phyloP scores from a whole-genome alignment of 2,329 filamentous ascomycete species.

The Microdochium nivale region DNA sequence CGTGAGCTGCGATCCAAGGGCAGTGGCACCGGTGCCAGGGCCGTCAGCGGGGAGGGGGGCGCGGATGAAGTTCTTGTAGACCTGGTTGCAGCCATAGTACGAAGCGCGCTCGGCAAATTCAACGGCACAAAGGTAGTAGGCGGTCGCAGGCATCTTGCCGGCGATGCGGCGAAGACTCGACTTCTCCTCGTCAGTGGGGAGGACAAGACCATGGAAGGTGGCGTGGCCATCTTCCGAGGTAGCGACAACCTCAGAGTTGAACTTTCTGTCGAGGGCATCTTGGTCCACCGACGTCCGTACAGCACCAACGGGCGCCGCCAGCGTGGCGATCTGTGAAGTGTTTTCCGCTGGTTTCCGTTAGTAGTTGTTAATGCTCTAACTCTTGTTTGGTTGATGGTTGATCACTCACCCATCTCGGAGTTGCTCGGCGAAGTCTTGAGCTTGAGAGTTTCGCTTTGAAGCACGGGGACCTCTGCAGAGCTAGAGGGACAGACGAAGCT shows the following conservation, averaged over 20 bases:
- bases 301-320: constrained; percentile 8
- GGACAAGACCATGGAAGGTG: constrained; percentile 17
- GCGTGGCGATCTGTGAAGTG: constrained; percentile 11
- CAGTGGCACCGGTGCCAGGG: constrained; percentile 18
- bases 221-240: constrained; percentile 14
- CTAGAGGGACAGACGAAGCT: not conserved
- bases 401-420: not conserved
- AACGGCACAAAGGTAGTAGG: constrained; percentile 37
- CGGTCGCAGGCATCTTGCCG: constrained; percentile 30
- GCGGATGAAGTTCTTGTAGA: constrained; percentile 47
- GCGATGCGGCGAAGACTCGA: constrained; percentile 34
- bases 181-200: constrained; percentile 35
- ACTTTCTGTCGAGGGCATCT: constrained; percentile 9
- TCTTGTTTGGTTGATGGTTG: not conserved
- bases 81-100: constrained; percentile 38
- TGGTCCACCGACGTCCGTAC: constrained; percentile 14
- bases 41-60: constrained; percentile 34
- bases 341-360: constrained; percentile 6
- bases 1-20: constrained; percentile 18
- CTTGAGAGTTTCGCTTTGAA: too few species aligned
- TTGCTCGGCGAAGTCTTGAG: not conserved
- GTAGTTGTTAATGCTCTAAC: not conserved
- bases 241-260: constrained; percentile 2
- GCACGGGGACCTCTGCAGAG: not conserved
- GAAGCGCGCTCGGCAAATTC: constrained; percentile 43